Conservation (phyloP, 305 asterid species). For the Galium porrigens region DNA sequence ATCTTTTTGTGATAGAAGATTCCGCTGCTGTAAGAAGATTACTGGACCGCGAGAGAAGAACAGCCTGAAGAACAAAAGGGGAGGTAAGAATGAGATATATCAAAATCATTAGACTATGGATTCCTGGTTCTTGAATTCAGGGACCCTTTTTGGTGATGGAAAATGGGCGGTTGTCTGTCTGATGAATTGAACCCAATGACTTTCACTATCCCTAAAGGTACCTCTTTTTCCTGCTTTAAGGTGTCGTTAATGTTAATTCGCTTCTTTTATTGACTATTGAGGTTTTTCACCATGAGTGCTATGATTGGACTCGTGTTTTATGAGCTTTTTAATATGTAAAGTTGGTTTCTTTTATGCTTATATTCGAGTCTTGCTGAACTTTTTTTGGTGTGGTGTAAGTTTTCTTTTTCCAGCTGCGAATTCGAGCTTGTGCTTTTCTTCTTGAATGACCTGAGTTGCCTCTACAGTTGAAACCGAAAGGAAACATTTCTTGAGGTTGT, state of each 20-base stretch:
- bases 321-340: conserved; percentile 28
- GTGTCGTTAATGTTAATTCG: conserved; percentile 10
- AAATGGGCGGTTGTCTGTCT: conserved; percentile 38
- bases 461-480: background rate
- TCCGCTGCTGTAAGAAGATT: conserved; percentile 10
- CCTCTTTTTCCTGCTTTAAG: conserved; percentile 21
- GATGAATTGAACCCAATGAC: conserved; percentile 50
- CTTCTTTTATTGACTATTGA: conserved; percentile 13
- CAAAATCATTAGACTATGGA: conserved; percentile 46
- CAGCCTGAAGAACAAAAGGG: background rate
- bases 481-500: background rate
- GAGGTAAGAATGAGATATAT: background rate
- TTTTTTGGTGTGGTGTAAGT: background rate
- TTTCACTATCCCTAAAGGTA: conserved; percentile 44
- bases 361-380: conserved; percentile 17
- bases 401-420: conserved; percentile 9
- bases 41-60: conserved; percentile 1
- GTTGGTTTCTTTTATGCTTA: conserved; percentile 28
- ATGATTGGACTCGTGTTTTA: conserved; percentile 21
- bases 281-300: conserved; percentile 23
- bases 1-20: conserved; percentile 12
- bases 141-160: conserved; percentile 24
- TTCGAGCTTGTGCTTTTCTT: conserved; percentile 4
- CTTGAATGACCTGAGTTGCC: background rate
- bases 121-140: conserved; percentile 36